These are phyloP conservation scores for Lyophyllum shimeji DNA, from an alignment of 768 basidiomycete genomes.

Conservation along the genomic window DNA sequence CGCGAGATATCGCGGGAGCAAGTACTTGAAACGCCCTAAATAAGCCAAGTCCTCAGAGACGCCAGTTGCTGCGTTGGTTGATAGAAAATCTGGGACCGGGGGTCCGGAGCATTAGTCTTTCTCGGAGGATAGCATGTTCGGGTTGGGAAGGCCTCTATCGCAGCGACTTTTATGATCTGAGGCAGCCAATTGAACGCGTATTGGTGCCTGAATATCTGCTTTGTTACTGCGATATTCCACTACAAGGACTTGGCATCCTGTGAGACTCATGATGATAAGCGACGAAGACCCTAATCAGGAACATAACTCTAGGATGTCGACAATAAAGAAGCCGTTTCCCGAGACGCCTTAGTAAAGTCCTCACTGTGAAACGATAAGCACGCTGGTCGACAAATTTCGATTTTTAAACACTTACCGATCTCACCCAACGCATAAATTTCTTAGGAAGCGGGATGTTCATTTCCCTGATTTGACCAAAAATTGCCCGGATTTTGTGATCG, in stretches of 20 bases:
- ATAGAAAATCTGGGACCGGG: no score
- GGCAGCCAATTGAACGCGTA: no score
- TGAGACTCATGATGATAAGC: background rate
- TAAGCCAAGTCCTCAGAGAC: no score
- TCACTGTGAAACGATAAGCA: background rate
- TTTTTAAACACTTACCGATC: background rate
- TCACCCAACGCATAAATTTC: background rate
- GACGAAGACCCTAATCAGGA: background rate
- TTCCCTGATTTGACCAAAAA: background rate
- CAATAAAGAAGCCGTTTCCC: background rate
- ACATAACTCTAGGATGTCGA: background rate
- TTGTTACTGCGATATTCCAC: no score
- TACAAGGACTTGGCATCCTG: background rate
- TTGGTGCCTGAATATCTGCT: no score
- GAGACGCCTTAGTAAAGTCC: background rate
- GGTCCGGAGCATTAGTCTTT: no score
- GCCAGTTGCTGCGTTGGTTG: no score
- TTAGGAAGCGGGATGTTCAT: background rate
- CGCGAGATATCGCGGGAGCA: no score
- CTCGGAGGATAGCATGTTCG: no score
- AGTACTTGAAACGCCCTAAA: no score
- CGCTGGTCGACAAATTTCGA: background rate
- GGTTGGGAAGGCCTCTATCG: no score
- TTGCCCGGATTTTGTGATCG: background rate
- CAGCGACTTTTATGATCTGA: no score